These are phyloP conservation scores for Fusarium buharicum DNA, from an alignment of 2,329 filamentous ascomycete genomes.

Conservation along the genomic window DNA sequence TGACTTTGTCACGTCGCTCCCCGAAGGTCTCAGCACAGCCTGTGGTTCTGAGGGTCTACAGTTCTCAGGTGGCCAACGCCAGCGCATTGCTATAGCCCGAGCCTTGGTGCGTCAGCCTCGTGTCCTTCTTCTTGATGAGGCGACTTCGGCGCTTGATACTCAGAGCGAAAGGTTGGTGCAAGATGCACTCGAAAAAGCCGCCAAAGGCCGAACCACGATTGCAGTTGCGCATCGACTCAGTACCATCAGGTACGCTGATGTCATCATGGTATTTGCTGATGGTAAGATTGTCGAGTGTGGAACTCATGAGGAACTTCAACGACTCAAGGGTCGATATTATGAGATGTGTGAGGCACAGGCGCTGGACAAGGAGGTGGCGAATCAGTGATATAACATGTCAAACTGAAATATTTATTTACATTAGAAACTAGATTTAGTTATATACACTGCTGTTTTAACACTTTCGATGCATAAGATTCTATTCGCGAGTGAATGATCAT, in stretches of 20 bases:
- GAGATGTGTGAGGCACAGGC: background rate
- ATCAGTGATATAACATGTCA: too few species aligned
- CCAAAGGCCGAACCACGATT: slow-evolving; percentile 87
- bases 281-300: slow-evolving; percentile 87
- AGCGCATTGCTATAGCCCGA: slow-evolving; percentile 91
- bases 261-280: slow-evolving; percentile 94
- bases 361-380: too few species aligned
- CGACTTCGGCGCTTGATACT: slow-evolving; percentile 79
- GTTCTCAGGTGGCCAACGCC: slow-evolving; percentile 91
- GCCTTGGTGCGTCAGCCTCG: slow-evolving; percentile 89
- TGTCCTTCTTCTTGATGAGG: slow-evolving; percentile 84
- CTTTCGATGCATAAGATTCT: too few species aligned
- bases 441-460: too few species aligned
- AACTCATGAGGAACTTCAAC: slow-evolving; percentile 78
- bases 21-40: slow-evolving; percentile 84
- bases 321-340: slow-evolving; percentile 72
- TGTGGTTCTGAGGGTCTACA: slow-evolving; percentile 88
- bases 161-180: slow-evolving; percentile 83
- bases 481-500: too few species aligned
- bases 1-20: slow-evolving; percentile 87
- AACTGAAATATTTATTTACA: too few species aligned
- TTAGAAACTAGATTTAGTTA: too few species aligned
- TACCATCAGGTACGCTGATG: slow-evolving; percentile 92
- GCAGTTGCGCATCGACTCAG: slow-evolving; percentile 90
- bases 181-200: slow-evolving; percentile 80